Evolutionary conservation across 2,329 filamentous ascomycete species (phyloP).

Genomic region (Pleurostoma richardsiae): DNA sequence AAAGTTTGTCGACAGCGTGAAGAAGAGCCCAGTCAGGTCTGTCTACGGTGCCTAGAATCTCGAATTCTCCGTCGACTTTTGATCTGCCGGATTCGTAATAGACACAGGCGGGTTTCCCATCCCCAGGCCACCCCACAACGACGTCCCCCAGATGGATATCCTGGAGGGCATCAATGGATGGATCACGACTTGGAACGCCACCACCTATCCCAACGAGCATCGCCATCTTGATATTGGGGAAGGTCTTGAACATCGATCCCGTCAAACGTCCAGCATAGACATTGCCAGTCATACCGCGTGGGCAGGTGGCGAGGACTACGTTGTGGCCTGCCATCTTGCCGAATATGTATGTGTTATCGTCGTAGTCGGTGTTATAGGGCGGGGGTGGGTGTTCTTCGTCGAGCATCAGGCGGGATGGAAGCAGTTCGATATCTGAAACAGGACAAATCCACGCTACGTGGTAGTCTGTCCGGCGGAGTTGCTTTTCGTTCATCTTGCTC

Average conservation of each 20-base stretch:
- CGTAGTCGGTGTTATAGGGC: slow-evolving; percentile 5
- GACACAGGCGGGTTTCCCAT: slow-evolving; percentile 15
- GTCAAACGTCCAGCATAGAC: slow-evolving; percentile 7
- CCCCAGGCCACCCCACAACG: slow-evolving; percentile 7
- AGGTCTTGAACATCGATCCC: slow-evolving; percentile 8
- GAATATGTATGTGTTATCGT: slow-evolving; percentile 9
- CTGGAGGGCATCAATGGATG: not conserved
- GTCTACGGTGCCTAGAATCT: not conserved
- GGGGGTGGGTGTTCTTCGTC: slow-evolving; percentile 9
- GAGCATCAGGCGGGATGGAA: slow-evolving; percentile 10
- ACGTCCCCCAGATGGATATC: slow-evolving; percentile 7
- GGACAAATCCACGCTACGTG: slow-evolving; percentile 11
- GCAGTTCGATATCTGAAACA: slow-evolving; percentile 6
- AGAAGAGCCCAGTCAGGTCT: slow-evolving; percentile 1
- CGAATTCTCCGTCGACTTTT: not conserved
- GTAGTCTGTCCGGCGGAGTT: slow-evolving; percentile 1
- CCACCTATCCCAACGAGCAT: slow-evolving; percentile 9
- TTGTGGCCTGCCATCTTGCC: slow-evolving; percentile 6
- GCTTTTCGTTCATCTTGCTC: too few relatives aligned
- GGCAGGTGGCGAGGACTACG: slow-evolving; percentile 10
- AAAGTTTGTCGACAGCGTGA: too few relatives aligned
- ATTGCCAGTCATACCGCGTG: slow-evolving; percentile 5
- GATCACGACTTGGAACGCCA: slow-evolving; percentile 2
- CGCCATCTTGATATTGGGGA: slow-evolving; percentile 9
- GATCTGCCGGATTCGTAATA: slow-evolving; percentile 18